Evolutionary conservation across 2,329 filamentous ascomycete genomes (phyloP).

Genomic region (Aureobasidium sp.): DNA sequence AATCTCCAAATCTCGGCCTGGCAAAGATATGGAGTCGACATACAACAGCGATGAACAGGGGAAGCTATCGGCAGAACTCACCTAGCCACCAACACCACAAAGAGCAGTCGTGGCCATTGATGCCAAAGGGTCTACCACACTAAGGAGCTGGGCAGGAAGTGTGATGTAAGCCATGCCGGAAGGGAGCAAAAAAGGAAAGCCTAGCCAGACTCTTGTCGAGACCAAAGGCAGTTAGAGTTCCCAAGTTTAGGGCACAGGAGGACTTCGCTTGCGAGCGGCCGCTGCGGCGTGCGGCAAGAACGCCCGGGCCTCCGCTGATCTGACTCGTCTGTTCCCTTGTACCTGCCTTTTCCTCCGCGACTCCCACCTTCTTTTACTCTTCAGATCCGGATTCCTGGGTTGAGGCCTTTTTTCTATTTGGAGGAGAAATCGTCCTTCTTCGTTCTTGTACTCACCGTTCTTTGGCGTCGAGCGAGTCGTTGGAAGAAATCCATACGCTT

Average conservation of each 20-base stretch:
- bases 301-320: constrained; percentile 3
- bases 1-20: not conserved
- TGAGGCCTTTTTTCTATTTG: not conserved
- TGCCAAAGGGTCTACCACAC: not conserved
- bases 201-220: constrained; percentile 7
- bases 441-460: not conserved
- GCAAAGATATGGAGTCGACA: not conserved
- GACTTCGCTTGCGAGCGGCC: constrained; percentile 1
- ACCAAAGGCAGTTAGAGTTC: not conserved
- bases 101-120: not conserved
- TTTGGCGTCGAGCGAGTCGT: not conserved
- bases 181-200: constrained; percentile 6
- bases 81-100: not conserved
- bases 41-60: not conserved
- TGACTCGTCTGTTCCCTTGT: constrained; percentile 12
- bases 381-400: constrained; percentile 10
- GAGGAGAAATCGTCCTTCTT: not conserved
- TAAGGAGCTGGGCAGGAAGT: not conserved
- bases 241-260: constrained; percentile 9
- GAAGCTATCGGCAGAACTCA: not conserved
- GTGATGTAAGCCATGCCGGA: not conserved
- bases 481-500: not conserved
- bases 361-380: constrained; percentile 9
- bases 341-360: constrained; percentile 13
- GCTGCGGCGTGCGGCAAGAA: constrained; percentile 1